Evolutionary conservation across 495 filamentous ascomycete genomes (phyloP).

Genomic region (Penicillium chermesinum): DNA sequence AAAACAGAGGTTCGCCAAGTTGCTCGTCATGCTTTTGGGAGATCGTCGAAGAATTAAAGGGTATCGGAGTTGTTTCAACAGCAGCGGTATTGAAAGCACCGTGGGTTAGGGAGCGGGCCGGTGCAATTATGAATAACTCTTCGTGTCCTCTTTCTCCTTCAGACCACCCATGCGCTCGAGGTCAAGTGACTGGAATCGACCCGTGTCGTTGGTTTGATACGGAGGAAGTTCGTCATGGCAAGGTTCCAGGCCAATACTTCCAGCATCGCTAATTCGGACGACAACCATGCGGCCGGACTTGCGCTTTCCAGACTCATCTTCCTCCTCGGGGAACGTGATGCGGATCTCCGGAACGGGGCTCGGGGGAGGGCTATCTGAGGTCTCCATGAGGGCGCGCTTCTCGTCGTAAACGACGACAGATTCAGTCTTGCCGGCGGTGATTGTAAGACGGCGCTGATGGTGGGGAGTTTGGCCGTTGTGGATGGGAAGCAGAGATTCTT

Average conservation of each 20-base stretch:
- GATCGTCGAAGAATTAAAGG: conserved; percentile 27
- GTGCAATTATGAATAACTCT: conserved; percentile 29
- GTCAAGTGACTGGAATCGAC: conserved; percentile 85
- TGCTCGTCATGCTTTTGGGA: conserved; percentile 38
- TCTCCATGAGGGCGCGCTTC: conserved; percentile 64
- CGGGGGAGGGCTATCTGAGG: conserved; percentile 66
- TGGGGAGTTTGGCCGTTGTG: conserved; percentile 47
- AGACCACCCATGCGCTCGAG: conserved; percentile 91
- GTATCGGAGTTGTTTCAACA: conserved; percentile 3
- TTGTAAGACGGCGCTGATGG: conserved; percentile 63
- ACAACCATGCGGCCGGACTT: conserved; percentile 87
- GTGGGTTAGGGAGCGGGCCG: background rate
- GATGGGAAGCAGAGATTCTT: conserved; percentile 50
- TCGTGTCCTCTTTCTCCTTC: conserved; percentile 70
- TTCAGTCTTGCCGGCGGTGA: conserved; percentile 54
- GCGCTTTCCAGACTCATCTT: conserved; percentile 71
- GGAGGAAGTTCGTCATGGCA: conserved; percentile 77
- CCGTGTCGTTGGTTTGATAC: conserved; percentile 70
- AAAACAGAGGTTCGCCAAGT: conserved; percentile 27
- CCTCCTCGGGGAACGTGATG: conserved; percentile 97
- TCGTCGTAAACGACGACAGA: conserved; percentile 71
- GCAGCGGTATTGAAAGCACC: background rate
- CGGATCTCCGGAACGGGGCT: conserved; percentile 95
- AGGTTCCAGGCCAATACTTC: conserved; percentile 81
- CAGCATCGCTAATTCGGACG: conserved; percentile 81